Conservation (phyloP, 306 rosid species). For the Cucurbita argyrosperma region DNA sequence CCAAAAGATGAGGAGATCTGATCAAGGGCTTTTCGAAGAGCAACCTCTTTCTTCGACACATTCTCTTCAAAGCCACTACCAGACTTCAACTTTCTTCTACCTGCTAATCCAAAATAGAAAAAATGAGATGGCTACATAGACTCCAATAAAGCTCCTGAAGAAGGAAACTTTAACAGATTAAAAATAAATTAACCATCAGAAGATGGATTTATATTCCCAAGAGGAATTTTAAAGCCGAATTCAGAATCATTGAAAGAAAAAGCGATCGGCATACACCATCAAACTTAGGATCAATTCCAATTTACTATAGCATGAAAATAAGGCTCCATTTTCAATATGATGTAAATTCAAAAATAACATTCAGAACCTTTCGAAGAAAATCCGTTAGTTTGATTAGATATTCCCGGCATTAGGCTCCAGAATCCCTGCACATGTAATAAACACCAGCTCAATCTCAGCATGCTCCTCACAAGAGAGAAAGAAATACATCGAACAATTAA, state of each 20-base stretch:
- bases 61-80: neutral
- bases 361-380: neutral
- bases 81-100: neutral
- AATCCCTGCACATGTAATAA: neutral
- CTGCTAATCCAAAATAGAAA: neutral
- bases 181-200: neutral
- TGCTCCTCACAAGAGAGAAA: neutral
- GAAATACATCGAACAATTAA: neutral
- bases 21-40: neutral
- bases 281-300: neutral
- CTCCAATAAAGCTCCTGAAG: neutral
- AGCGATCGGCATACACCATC: neutral
- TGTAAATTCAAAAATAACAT: neutral
- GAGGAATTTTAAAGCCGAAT: neutral
- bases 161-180: neutral
- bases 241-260: neutral
- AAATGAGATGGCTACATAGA: neutral
- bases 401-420: neutral
- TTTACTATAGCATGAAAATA: neutral
- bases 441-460: neutral
- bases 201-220: neutral
- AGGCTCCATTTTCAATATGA: no score
- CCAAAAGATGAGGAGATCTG: constrained; percentile 77
- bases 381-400: neutral
- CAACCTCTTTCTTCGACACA: neutral